These are phyloP conservation scores for Nemania sp. DNA, from an alignment of 2,329 filamentous ascomycete genomes.

Conservation along the genomic window DNA sequence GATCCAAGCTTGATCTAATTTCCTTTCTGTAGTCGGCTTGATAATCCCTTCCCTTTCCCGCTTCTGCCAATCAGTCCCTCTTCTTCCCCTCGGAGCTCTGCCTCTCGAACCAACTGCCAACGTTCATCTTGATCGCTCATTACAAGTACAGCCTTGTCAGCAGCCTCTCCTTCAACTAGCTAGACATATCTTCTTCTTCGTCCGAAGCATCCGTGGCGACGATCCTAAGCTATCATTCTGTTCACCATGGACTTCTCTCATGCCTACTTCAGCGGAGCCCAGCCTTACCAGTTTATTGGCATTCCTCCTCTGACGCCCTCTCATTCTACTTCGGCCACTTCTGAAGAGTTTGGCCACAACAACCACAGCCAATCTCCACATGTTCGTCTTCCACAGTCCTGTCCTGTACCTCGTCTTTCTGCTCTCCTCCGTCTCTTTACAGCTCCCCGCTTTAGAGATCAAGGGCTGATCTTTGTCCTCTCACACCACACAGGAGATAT, in stretches of 20 bases:
- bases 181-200: conserved; percentile 8
- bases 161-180: conserved; percentile 27
- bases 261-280: conserved; percentile 61
- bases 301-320: conserved; percentile 67
- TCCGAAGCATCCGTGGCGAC: conserved; percentile 4
- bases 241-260: conserved; percentile 66
- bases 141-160: conserved; percentile 24
- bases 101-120: conserved; percentile 2
- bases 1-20: background rate
- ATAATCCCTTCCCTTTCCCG: background rate
- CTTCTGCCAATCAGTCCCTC: conserved; percentile 19
- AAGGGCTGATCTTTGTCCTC: conserved; percentile 40
- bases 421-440: background rate
- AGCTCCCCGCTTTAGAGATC: background rate
- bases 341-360: conserved; percentile 62
- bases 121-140: conserved; percentile 13
- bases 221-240: conserved; percentile 8
- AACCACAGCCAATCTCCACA: conserved; percentile 63
- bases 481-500: conserved; percentile 59
- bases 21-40: conserved; percentile 13
- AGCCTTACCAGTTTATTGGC: conserved; percentile 67
- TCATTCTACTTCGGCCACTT: conserved; percentile 65
- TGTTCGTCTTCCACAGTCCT: conserved; percentile 56
- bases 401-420: background rate
- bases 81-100: conserved; percentile 5